Percentiles rank a stretch among this genome's conserved stretches.
Conservation (phyloP, 768 basidiomycete genomes). For the Hypsizygus marmoreus region DNA sequence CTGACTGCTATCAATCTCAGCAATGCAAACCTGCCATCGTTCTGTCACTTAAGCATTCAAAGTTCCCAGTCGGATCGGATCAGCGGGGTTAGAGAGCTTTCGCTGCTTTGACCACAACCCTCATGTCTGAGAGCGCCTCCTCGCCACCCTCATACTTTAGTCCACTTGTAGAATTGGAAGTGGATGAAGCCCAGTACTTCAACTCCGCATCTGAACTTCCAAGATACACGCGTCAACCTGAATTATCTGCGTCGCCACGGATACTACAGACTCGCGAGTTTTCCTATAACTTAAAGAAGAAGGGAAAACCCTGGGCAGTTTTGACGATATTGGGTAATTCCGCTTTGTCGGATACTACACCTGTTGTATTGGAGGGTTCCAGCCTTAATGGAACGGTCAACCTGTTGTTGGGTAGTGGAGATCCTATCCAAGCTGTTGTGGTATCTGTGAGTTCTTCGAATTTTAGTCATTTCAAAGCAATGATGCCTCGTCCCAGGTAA, state of each 20-base stretch:
- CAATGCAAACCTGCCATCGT: no score
- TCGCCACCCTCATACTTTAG: no score
- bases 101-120: no score
- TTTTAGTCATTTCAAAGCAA: background rate
- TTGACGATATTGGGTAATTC: constrained; percentile 48
- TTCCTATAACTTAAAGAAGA: constrained; percentile 24
- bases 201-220: constrained; percentile 14
- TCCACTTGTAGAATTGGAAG: no score
- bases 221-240: constrained; percentile 16
- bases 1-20: no score
- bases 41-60: no score
- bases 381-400: constrained; percentile 35
- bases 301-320: constrained; percentile 46
- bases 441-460: constrained; percentile 41
- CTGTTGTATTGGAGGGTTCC: constrained; percentile 37
- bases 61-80: no score
- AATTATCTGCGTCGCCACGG: constrained; percentile 19
- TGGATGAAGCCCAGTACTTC: no score
- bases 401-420: constrained; percentile 36
- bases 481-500: constrained; percentile 25
- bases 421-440: constrained; percentile 48
- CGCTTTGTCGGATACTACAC: constrained; percentile 33
- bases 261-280: constrained; percentile 21
- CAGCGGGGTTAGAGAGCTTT: no score
- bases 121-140: no score